Evolutionary conservation across 139 green algal genomes (phyloP).

Genomic region (Picochlorum sp.): DNA sequence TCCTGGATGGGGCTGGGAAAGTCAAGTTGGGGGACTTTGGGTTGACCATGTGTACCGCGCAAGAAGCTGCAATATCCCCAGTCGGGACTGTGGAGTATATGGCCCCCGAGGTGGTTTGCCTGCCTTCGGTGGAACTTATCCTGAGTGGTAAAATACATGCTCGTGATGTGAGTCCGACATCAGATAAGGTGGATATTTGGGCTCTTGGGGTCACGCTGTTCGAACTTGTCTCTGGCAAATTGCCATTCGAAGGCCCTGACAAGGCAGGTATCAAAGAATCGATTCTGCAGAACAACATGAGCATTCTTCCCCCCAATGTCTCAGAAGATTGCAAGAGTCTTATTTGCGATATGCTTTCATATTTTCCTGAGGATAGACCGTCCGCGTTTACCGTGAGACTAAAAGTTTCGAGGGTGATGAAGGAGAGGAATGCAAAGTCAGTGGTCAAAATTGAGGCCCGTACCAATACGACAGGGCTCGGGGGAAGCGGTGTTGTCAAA

Average conservation of each 20-base stretch:
- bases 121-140: conserved; percentile 48
- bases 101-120: conserved; percentile 49
- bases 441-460: too few species aligned
- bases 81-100: conserved; percentile 77
- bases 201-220: conserved; percentile 59
- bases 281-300: conserved; percentile 38
- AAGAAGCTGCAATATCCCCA: conserved; percentile 54
- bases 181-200: conserved; percentile 66
- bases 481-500: too few species aligned
- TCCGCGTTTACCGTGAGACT: conserved; percentile 34
- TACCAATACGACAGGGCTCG: too few species aligned
- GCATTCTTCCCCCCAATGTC: conserved; percentile 24
- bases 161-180: conserved; percentile 30
- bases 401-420: neutral
- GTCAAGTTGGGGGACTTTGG: conserved; percentile 58
- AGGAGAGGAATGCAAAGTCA: neutral
- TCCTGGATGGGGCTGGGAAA: conserved; percentile 29
- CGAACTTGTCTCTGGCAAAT: conserved; percentile 57
- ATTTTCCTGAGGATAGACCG: conserved; percentile 36
- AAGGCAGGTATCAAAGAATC: conserved; percentile 43
- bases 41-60: conserved; percentile 48
- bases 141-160: conserved; percentile 25
- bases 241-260: conserved; percentile 47
- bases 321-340: conserved; percentile 29
- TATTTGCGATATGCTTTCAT: conserved; percentile 48